Evolutionary conservation across 192 early-diverging fungal genomes (phyloP), one percentile per base, ranked within the genome.

Genomic region (Geranomyces variabilis): DNA sequence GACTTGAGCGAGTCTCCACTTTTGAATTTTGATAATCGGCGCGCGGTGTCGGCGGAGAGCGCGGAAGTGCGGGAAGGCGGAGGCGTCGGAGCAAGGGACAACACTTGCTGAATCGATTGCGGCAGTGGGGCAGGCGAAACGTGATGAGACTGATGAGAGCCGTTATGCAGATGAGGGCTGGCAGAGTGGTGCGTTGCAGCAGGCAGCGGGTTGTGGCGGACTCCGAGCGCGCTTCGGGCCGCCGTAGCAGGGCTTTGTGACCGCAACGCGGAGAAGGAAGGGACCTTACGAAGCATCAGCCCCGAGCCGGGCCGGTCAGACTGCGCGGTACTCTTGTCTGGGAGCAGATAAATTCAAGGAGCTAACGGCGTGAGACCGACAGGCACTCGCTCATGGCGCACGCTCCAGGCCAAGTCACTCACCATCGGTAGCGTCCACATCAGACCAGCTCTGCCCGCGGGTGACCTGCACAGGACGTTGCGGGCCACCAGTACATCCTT

Each of bases 281-380:
- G 69, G 1, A 70, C 69, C 36, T 70, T 70, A 19, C 69, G 55
- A 19, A 70, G 58, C 69, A 70, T 70, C 57, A 70, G 48, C 24
- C 69, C 69, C 0, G 67, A 47, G 22, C 26, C 29, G 21, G 64
- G 64, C 45, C 43, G 30, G 19, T 66, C 64, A 29, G 64, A n/a
- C 90, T 44, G 90, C 84, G 34, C 44, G 60, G 12, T 9, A 26
- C 6, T 8, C 24, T 26, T 26, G 19, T 53, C 51, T 53, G 51
- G 36, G 36, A 41, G 10, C 3, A 41, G 36, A 10, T 10, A 41
- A 41, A 10, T 3, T 10, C 3, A 41, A 10, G 10, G 36, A 41
- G 36, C 5, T 41, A 10, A 41, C 36, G 36, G 10, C 36, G 36
- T 41, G 36, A 41, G 36, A 41, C 36, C 36, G 10, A 41, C n/a